Evolutionary conservation across 163 green algal genomes (phyloP).

Genomic region (Coccomyxa subellipsoidea): DNA sequence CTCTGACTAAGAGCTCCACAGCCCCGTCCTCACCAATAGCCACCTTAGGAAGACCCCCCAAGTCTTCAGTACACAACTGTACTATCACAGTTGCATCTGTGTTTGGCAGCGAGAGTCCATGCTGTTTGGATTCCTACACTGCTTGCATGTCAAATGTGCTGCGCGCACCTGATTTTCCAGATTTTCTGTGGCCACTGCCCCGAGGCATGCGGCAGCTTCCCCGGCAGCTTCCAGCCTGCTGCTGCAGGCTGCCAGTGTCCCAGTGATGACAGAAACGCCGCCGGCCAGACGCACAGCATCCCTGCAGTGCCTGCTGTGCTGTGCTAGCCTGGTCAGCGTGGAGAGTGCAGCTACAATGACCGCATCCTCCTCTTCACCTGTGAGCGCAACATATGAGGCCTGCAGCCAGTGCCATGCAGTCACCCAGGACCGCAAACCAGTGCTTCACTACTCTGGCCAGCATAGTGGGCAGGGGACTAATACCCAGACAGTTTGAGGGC

Average conservation of each 20-base stretch:
- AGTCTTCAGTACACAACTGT: too few relatives aligned
- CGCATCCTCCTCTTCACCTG: background rate
- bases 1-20: background rate
- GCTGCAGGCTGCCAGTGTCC: background rate
- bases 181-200: background rate
- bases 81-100: background rate
- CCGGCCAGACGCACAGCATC: background rate
- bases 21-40: background rate
- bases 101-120: background rate
- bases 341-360: background rate
- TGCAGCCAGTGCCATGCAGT: too few relatives aligned
- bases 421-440: too few relatives aligned
- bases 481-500: too few relatives aligned
- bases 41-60: background rate
- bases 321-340: background rate
- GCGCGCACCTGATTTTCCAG: background rate
- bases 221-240: background rate
- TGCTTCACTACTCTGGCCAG: too few relatives aligned
- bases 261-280: background rate
- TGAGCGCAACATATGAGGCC: too few relatives aligned
- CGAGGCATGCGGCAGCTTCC: background rate
- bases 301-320: background rate
- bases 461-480: too few relatives aligned
- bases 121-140: too few relatives aligned
- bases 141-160: background rate